A percentile compares a stretch with the other conserved stretches of the same genome.
phyloP scores from a whole-genome alignment of 164 flowering plant species.

The Macadamia integrifolia region DNA sequence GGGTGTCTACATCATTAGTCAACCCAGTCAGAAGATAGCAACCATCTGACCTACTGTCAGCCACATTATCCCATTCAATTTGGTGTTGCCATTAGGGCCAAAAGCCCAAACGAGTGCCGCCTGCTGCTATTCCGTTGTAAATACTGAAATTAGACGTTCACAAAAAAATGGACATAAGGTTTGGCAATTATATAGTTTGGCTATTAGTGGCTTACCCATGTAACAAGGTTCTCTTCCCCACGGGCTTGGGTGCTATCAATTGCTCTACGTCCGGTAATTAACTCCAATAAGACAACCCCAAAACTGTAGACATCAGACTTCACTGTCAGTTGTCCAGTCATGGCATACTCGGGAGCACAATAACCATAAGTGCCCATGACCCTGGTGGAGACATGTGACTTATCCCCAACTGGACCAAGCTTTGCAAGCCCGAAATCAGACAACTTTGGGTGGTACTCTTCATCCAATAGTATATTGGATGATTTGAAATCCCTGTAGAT shows the following conservation, averaged over 20 bases:
- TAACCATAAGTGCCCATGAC: conserved; percentile 60
- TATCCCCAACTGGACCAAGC: conserved; percentile 45
- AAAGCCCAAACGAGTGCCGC: neutral
- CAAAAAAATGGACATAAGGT: neutral
- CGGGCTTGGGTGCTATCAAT: conserved; percentile 31
- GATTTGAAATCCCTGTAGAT: conserved; percentile 67
- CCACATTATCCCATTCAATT: neutral
- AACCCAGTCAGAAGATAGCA: neutral
- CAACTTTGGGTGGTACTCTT: conserved; percentile 57
- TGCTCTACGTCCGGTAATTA: conserved; percentile 46
- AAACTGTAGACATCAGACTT: conserved; percentile 56
- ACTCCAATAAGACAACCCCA: conserved; percentile 49
- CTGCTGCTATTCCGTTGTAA: neutral
- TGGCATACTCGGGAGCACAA: conserved; percentile 56
- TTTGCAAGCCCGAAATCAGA: conserved; percentile 74
- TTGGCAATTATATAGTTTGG: neutral
- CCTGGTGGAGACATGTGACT: conserved; percentile 48
- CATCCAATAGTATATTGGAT: conserved; percentile 55
- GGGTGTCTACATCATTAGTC: neutral
- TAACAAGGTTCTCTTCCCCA: conserved; percentile 45
- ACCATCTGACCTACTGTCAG: neutral
- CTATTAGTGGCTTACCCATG: conserved; percentile 28
- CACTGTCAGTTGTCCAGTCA: conserved; percentile 45
- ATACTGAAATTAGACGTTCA: neutral
- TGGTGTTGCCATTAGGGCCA: neutral